A percentile compares a stretch with the other conserved stretches of the same genome.
phyloP scores from a whole-genome alignment of 2,329 filamentous ascomycete species.

The Alternaria triticimaculans region DNA sequence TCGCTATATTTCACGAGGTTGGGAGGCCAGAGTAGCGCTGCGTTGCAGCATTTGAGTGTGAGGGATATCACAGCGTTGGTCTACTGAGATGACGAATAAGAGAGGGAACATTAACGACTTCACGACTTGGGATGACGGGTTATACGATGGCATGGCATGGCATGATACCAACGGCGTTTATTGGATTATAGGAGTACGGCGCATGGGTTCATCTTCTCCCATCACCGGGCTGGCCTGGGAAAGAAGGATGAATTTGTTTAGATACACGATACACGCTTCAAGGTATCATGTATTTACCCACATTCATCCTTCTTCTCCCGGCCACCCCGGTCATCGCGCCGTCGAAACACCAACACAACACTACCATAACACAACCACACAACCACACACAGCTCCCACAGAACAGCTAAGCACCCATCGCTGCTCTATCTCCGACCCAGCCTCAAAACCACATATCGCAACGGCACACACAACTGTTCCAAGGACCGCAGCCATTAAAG shows the following conservation, averaged over 20 bases:
- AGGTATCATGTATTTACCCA: too few relatives aligned
- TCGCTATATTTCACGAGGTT: constrained; percentile 7
- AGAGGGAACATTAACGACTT: too few relatives aligned
- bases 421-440: background rate
- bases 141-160: background rate
- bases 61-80: constrained; percentile 19
- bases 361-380: background rate
- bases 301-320: too few relatives aligned
- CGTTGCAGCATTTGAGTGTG: constrained; percentile 19
- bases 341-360: background rate
- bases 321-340: background rate
- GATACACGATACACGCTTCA: too few relatives aligned
- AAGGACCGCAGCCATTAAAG: background rate
- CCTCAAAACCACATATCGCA: background rate
- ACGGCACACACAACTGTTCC: background rate
- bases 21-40: constrained; percentile 16
- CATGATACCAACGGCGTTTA: background rate
- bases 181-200: background rate
- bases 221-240: too few relatives aligned
- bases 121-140: too few relatives aligned
- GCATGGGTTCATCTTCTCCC: background rate
- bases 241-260: too few relatives aligned
- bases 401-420: background rate
- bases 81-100: background rate
- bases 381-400: background rate